Conservation (phyloP, 1,139 yeast species). For the Hyphopichia fennica region DNA sequence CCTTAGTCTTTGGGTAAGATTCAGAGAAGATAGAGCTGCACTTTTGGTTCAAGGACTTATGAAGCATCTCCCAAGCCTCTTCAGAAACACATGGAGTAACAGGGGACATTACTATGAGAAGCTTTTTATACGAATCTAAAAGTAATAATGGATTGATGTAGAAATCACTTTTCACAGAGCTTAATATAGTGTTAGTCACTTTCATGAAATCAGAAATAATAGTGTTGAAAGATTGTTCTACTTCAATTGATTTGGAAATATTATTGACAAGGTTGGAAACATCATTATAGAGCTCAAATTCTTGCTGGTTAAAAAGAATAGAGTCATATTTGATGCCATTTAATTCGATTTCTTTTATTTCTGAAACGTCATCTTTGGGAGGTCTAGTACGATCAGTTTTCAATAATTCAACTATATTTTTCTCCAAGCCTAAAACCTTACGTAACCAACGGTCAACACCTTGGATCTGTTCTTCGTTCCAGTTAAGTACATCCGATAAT, state of each 20-base stretch:
- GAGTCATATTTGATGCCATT: constrained; percentile 17
- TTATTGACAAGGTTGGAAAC: constrained; percentile 49
- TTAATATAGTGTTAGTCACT: constrained; percentile 56
- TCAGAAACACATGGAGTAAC: constrained; percentile 81
- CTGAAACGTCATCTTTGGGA: constrained; percentile 2
- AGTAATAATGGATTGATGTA: constrained; percentile 26
- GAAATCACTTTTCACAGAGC: constrained; percentile 30
- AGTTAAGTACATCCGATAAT: constrained; percentile 71
- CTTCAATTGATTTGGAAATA: constrained; percentile 60
- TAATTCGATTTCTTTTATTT: constrained; percentile 16
- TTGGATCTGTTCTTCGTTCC: constrained; percentile 87
- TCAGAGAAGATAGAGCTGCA: constrained; percentile 58
- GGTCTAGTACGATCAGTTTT: constrained; percentile 1
- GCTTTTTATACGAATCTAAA: constrained; percentile 47
- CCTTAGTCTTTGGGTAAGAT: constrained; percentile 51
- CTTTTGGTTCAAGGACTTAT: constrained; percentile 19
- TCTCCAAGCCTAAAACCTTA: constrained; percentile 53
- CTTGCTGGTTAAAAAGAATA: constrained; percentile 38
- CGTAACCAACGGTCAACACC: constrained; percentile 88
- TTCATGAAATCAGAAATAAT: constrained; percentile 90
- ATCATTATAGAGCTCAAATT: constrained; percentile 57
- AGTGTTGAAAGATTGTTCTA: constrained; percentile 71
- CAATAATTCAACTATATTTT: constrained; percentile 9
- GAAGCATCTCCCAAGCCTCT: constrained; percentile 71
- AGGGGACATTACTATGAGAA: constrained; percentile 65